phyloP scores from a whole-genome alignment of 192 early-diverging fungal species.

The Umbelopsis vinacea region DNA sequence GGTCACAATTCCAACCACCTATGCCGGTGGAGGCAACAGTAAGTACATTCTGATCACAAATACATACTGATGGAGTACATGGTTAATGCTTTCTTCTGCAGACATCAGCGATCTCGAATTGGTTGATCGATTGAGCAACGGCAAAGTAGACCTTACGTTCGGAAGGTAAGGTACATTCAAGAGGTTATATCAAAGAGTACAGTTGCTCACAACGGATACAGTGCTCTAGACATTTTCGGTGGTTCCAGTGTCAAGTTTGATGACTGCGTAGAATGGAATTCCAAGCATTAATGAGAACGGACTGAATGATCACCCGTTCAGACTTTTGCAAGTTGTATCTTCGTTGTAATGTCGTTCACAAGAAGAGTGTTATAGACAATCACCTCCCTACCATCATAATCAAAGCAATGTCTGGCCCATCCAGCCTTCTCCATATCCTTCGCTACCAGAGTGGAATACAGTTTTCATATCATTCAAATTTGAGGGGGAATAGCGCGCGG shows the following conservation, averaged over 20 bases:
- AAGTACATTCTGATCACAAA: slow-evolving; percentile 27
- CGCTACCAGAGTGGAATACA: too few relatives aligned
- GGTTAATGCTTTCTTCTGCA: background rate
- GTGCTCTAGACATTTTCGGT: slow-evolving; percentile 98
- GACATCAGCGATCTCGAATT: slow-evolving; percentile 74
- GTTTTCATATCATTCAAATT: too few relatives aligned
- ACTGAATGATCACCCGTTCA: background rate
- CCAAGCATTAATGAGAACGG: slow-evolving; percentile 15
- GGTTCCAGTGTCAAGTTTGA: slow-evolving; percentile 79
- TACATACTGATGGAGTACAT: background rate
- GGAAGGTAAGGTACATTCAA: slow-evolving; percentile 64
- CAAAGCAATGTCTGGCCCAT: too few relatives aligned
- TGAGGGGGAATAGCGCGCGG: too few relatives aligned
- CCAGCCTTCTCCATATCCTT: too few relatives aligned
- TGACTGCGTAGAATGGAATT: slow-evolving; percentile 83
- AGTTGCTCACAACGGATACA: slow-evolving; percentile 26
- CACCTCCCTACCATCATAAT: too few relatives aligned
- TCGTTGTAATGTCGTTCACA: too few relatives aligned
- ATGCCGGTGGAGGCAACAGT: slow-evolving; percentile 90
- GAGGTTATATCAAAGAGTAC: too few relatives aligned
- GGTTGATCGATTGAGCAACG: slow-evolving; percentile 77
- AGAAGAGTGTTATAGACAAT: too few relatives aligned
- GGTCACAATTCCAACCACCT: slow-evolving; percentile 88
- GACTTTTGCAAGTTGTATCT: background rate
- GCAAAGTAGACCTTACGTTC: slow-evolving; percentile 91